Base-by-base conservation (phyloP, 2,329 filamentous ascomycete genomes). In the Podosphaera fusca region DNA sequence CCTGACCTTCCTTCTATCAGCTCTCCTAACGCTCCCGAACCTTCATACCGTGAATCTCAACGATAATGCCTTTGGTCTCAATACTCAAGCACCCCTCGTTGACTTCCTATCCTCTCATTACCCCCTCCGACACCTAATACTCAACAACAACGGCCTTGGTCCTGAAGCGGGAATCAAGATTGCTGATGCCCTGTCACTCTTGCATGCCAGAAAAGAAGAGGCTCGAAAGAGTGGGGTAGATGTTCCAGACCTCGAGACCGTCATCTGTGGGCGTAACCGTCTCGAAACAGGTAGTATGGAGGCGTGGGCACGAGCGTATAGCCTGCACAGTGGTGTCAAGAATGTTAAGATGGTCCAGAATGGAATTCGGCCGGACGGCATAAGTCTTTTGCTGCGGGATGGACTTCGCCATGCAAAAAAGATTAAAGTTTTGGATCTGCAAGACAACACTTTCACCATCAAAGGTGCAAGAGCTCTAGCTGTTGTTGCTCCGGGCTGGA, bases 301-400 rank as follows among this genome's bases (percentile, higher is more conserved):
- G 12, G 89, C 90, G 0, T 98, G 92, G 92, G 88, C 89, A 47
- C 85, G 84, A 69, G 78, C 87, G 0, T 95, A 87, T 69, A 80
- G 81, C 65, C 82, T 90, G 58, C 87, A 96, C 68, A 81, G 78
- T 62, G 83, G 84, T 58, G 78, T 98, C 61, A 85, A 83, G 71
- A 81, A 81, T 59, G 80, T 98, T 63, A 94, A 90, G 75, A 96
- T 98, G 92, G 87, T 94, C 33, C 92, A 96, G 71, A 96, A 98
- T 69, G 92, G 92, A 56, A 98, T 98, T 64, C 80, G 92, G 49
- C 87, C 90, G 67, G 88, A 96, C 70, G 92, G 92, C 59, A 92
- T 96, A 66, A 82, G 82, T 53, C 78, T 84, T 62, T 74, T 98
- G 58, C 73, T 98, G 61, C 81, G 79, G 59, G 75, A 89, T 56